These are phyloP conservation scores for Martiniozyma asiatica DNA, from an alignment of 1,139 yeast genomes.

Conservation along the genomic window DNA sequence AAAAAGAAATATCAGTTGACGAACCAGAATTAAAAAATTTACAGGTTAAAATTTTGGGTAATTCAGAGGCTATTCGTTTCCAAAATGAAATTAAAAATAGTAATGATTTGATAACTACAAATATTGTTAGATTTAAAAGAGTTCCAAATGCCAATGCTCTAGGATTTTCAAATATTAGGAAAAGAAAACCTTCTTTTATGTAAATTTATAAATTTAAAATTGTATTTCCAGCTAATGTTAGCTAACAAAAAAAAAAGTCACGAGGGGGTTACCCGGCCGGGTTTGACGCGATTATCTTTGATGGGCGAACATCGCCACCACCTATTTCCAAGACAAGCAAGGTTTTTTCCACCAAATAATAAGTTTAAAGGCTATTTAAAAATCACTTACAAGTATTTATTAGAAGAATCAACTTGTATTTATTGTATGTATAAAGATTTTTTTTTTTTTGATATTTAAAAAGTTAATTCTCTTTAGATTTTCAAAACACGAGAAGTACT, in stretches of 20 bases:
- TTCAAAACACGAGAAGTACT: too few species aligned
- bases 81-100: constrained; percentile 15
- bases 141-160: constrained; percentile 34
- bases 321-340: too few species aligned
- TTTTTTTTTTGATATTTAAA: too few species aligned
- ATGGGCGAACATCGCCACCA: constrained; percentile 1
- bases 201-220: too few species aligned
- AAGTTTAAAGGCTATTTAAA: too few species aligned
- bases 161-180: constrained; percentile 30
- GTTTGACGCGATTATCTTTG: background rate
- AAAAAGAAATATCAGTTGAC: constrained; percentile 17
- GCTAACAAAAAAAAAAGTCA: too few species aligned
- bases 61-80: constrained; percentile 15
- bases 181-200: constrained; percentile 31
- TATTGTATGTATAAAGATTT: too few species aligned
- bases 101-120: constrained; percentile 18
- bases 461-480: too few species aligned
- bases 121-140: constrained; percentile 23
- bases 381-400: too few species aligned
- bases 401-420: too few species aligned
- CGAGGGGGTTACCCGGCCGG: constrained; percentile 2
- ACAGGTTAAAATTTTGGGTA: constrained; percentile 15
- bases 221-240: constrained; percentile 5
- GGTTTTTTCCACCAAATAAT: too few species aligned
- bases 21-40: constrained; percentile 14